Evolutionary conservation across 805 yeast species (phyloP), one percentile per base, ranked within the genome.

Genomic region (Priceomyces medius): DNA sequence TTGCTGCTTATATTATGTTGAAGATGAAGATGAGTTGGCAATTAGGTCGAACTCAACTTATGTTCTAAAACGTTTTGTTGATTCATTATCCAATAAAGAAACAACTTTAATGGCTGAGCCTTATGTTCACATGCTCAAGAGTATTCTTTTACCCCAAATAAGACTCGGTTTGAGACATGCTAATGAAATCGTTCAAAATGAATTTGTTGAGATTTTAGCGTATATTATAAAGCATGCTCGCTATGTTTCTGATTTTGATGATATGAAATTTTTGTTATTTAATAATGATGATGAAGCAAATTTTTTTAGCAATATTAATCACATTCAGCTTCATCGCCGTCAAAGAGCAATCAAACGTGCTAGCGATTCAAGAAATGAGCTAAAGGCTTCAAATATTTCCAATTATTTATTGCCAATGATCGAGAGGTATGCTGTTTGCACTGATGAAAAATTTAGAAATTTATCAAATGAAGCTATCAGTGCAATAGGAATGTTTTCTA

Each of bases 251-350:
- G 88, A 77, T 2, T 65, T 88, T 27, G 66, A 69, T 18, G 91
- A 85, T 50, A 73, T 90, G 89, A 74, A 76, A 42, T 70, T 76
- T 1, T 63, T 91, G 29, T 61, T 83, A 1, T 74, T 68, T 52
- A 50, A 53, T 16, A 83, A 82, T 31, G 95, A 88, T 51, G 91
- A 83, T 27, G 97, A 89, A 52, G 85, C 88, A 3, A 83, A 88
- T 60, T 85, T 88, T 56, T 88, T 88, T 63, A 58, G 66, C 32
- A 88, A 89, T 52, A 73, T 93, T 36, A 76, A 74, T 45, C 97
- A 91, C 59, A 81, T 91, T 27, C 99, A 91, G 65, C 53, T 84
- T 7, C 88, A 84, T 55, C 79, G 95, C 64, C 83, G 97, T 52
- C 89, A 85, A 59, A 76, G 89, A 53, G 96, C 98, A 0, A 73